Conservation (phyloP, 192 early-diverging fungal species). For the Podila verticillata region DNA sequence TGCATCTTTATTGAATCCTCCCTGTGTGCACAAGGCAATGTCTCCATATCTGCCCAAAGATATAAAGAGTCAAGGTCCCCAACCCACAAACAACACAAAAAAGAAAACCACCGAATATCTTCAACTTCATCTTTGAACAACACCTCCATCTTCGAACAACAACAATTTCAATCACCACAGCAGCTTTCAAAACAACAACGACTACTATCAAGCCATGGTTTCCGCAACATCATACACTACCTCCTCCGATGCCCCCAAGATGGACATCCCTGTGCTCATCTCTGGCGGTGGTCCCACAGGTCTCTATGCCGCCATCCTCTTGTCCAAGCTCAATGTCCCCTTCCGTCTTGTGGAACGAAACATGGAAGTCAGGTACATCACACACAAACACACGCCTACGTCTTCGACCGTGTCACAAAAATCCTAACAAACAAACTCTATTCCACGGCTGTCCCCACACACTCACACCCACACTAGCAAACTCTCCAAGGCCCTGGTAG, state of each 20-base stretch:
- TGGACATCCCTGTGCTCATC: slow-evolving; percentile 38
- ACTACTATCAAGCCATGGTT: background rate
- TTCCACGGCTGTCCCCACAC: no score
- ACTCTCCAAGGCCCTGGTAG: slow-evolving; percentile 36
- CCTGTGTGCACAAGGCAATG: no score
- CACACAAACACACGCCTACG: no score
- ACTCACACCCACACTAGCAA: background rate
- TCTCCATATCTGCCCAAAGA: no score
- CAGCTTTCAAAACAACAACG: background rate
- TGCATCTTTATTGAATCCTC: no score
- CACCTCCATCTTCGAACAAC: background rate
- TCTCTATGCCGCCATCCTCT: slow-evolving; percentile 40
- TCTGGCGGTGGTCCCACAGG: slow-evolving; percentile 40
- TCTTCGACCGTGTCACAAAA: no score
- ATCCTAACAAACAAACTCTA: no score
- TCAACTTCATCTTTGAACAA: no score
- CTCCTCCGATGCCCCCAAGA: background rate
- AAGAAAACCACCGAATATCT: no score
- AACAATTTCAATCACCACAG: background rate
- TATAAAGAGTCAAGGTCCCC: no score
- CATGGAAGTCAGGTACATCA: slow-evolving; percentile 18
- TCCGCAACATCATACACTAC: background rate
- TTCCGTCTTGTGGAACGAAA: slow-evolving; percentile 40
- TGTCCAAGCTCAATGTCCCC: slow-evolving; percentile 40
- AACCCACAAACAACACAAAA: no score